Evolutionary conservation across 2,329 filamentous ascomycete genomes (phyloP).

Genomic region (Aureobasidium sp.): DNA sequence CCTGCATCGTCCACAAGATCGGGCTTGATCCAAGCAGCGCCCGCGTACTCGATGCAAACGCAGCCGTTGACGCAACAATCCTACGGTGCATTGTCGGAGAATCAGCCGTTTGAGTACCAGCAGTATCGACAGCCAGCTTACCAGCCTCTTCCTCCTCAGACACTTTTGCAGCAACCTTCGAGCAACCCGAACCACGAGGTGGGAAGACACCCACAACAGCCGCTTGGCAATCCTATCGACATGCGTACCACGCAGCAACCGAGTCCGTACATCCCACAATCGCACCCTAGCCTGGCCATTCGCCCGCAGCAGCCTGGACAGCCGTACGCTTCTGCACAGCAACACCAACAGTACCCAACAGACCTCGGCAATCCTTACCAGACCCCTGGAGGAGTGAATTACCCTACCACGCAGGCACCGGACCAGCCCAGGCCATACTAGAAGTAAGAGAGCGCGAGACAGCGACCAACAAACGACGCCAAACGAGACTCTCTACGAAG

Average conservation of each 20-base stretch:
- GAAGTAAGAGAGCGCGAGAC: not conserved
- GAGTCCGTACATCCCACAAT: not conserved
- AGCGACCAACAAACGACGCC: not conserved
- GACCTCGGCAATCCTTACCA: not conserved
- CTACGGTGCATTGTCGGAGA: not conserved
- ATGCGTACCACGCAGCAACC: constrained; percentile 1
- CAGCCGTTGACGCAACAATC: not conserved
- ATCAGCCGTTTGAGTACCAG: not conserved
- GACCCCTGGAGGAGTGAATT: not conserved
- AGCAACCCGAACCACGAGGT: not conserved
- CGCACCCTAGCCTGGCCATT: not conserved
- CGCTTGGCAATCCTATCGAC: not conserved
- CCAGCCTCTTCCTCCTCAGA: not conserved
- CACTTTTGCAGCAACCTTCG: constrained; percentile 3
- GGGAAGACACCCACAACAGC: not conserved
- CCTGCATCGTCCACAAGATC: constrained; percentile 6
- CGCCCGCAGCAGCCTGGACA: constrained; percentile 7
- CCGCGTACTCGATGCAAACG: not conserved
- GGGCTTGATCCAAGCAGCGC: not conserved
- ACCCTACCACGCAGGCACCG: not conserved
- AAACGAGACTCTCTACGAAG: not conserved
- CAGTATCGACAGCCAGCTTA: not conserved
- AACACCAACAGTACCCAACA: not conserved
- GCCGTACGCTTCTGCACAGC: not conserved
- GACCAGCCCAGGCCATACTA: not conserved